phyloP scores from a whole-genome alignment of 2,329 filamentous ascomycete genomes.

The Sarocladiaceae sp. region DNA sequence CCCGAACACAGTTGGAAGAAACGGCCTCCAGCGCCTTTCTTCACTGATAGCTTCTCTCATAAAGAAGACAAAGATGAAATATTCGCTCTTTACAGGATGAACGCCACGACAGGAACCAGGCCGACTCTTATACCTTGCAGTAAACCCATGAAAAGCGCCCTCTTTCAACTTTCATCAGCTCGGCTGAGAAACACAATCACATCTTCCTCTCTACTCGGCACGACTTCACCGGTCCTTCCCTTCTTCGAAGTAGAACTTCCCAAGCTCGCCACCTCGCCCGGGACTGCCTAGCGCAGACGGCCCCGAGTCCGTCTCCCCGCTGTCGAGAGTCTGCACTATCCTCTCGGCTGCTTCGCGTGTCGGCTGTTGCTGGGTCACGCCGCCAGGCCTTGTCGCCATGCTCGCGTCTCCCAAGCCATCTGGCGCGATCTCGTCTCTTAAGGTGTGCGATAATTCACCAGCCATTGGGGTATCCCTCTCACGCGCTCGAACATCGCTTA shows the following conservation, averaged over 20 bases:
- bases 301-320: constrained; percentile 34
- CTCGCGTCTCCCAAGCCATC: constrained; percentile 15
- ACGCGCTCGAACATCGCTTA: constrained; percentile 37
- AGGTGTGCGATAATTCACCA: constrained; percentile 4
- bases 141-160: too few species aligned
- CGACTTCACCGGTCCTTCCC: constrained; percentile 11
- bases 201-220: too few species aligned
- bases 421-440: constrained; percentile 18
- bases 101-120: too few species aligned
- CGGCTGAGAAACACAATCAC: not conserved
- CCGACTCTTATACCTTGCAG: too few species aligned
- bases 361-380: not conserved
- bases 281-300: constrained; percentile 35
- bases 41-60: too few species aligned
- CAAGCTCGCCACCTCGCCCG: constrained; percentile 40
- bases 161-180: too few species aligned
- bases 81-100: too few species aligned
- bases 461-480: constrained; percentile 27
- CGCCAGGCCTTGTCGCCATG: constrained; percentile 12
- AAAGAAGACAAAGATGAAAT: too few species aligned
- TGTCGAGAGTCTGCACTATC: constrained; percentile 53
- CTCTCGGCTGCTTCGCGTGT: constrained; percentile 55
- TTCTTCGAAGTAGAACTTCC: constrained; percentile 55
- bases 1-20: too few species aligned
- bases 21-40: too few species aligned